Evolutionary conservation across 2,329 filamentous ascomycete genomes (phyloP).

Genomic region (Aspergillus aculeatinus): DNA sequence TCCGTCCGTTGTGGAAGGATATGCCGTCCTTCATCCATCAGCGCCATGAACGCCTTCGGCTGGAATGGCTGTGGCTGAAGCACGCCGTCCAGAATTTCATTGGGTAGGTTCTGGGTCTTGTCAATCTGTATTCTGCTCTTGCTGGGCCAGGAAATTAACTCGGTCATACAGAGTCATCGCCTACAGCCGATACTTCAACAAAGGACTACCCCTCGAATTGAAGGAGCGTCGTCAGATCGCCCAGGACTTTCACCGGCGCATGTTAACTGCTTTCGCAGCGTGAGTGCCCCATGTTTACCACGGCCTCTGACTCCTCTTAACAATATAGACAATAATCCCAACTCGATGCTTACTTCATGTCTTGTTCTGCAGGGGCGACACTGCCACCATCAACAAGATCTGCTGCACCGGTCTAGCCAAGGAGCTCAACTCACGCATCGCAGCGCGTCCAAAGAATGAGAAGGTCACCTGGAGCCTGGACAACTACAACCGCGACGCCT

Average conservation of each 20-base stretch:
- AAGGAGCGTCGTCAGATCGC: constrained; percentile 38
- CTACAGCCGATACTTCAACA: constrained; percentile 35
- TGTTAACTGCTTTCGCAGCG: constrained; percentile 50
- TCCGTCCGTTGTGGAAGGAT: constrained; percentile 40
- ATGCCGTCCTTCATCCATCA: constrained; percentile 42
- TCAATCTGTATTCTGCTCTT: neutral
- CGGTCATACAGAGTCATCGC: constrained; percentile 26
- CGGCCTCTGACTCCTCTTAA: neutral
- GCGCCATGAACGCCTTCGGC: constrained; percentile 34
- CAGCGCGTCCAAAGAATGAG: constrained; percentile 32
- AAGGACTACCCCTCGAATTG: constrained; percentile 35
- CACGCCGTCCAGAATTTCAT: constrained; percentile 33
- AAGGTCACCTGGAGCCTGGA: constrained; percentile 38
- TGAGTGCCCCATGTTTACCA: constrained; percentile 29
- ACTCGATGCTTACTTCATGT: constrained; percentile 16
- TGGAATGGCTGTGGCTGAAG: constrained; percentile 45
- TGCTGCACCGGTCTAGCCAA: constrained; percentile 41
- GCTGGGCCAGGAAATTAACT: constrained; percentile 12
- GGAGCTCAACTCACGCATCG: constrained; percentile 36
- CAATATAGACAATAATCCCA: neutral
- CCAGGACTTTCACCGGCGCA: constrained; percentile 42
- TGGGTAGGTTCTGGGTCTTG: constrained; percentile 28
- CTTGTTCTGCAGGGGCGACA: constrained; percentile 32
- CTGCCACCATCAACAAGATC: constrained; percentile 34
- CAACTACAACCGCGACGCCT: constrained; percentile 37